These are phyloP conservation scores for Chlorella vulgaris DNA, from an alignment of 139 green algal genomes.

Conservation along the genomic window DNA sequence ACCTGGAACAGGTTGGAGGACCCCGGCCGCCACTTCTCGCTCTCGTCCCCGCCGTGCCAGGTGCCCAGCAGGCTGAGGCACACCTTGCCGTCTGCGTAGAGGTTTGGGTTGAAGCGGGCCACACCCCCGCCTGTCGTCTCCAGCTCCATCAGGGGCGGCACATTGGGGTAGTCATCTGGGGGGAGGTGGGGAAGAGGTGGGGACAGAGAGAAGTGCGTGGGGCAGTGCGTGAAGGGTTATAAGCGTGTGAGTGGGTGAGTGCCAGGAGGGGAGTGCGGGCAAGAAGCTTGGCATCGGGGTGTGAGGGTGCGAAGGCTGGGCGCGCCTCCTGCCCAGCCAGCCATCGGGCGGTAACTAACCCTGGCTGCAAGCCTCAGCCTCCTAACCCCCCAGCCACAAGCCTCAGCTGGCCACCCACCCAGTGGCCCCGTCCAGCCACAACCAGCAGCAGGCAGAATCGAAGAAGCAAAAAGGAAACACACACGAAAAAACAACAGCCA, in stretches of 20 bases:
- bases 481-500: neutral
- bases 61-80: slow-evolving; percentile 78
- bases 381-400: no score
- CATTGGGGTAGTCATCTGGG: slow-evolving; percentile 70
- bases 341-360: no score
- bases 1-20: slow-evolving; percentile 74
- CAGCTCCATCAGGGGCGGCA: slow-evolving; percentile 74
- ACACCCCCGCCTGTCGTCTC: slow-evolving; percentile 78
- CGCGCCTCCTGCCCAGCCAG: no score
- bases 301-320: no score
- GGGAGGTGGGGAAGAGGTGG: neutral
- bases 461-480: neutral
- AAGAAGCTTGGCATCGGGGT: no score
- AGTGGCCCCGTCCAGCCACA: no score
- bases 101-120: slow-evolving; percentile 88
- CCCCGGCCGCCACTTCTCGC: slow-evolving; percentile 77
- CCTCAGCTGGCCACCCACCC: no score
- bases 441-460: no score
- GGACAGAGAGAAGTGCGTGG: neutral
- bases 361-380: no score
- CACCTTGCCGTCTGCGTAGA: slow-evolving; percentile 74
- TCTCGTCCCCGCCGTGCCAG: slow-evolving; percentile 68
- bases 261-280: no score
- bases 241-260: no score
- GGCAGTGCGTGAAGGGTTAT: no score